Evolutionary conservation across 306 rosid species (phyloP).

Genomic region (Begonia masoniana): DNA sequence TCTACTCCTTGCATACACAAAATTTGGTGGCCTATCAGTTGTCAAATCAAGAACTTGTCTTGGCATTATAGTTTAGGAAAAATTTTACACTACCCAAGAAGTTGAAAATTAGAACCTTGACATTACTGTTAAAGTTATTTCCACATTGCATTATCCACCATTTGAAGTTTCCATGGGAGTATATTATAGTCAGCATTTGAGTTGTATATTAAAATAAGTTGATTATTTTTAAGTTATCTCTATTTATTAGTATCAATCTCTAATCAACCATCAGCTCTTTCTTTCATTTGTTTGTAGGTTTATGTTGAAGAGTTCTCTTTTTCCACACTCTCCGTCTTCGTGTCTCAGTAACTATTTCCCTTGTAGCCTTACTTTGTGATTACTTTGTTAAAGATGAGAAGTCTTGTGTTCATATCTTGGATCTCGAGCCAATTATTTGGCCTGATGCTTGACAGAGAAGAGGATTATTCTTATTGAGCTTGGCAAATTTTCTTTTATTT

Average conservation of each 20-base stretch:
- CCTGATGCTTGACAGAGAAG: too few species aligned
- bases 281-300: slow-evolving; percentile 29
- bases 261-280: not conserved
- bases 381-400: not conserved
- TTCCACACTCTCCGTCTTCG: slow-evolving; percentile 74
- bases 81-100: too few species aligned
- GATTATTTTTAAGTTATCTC: not conserved
- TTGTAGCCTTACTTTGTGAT: not conserved
- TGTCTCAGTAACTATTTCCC: slow-evolving; percentile 32
- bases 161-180: too few species aligned
- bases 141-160: too few species aligned
- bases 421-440: not conserved
- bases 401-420: not conserved
- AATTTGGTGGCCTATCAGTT: too few species aligned
- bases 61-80: too few species aligned
- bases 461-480: not conserved
- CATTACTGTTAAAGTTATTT: too few species aligned
- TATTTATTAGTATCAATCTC: not conserved
- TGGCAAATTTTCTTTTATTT: not conserved
- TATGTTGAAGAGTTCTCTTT: slow-evolving; percentile 67
- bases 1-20: too few species aligned
- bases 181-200: too few species aligned
- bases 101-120: too few species aligned
- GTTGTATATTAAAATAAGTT: too few species aligned
- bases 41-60: too few species aligned